Evolutionary conservation across 345 rosid genomes (phyloP).

Genomic region (Salix brachista): DNA sequence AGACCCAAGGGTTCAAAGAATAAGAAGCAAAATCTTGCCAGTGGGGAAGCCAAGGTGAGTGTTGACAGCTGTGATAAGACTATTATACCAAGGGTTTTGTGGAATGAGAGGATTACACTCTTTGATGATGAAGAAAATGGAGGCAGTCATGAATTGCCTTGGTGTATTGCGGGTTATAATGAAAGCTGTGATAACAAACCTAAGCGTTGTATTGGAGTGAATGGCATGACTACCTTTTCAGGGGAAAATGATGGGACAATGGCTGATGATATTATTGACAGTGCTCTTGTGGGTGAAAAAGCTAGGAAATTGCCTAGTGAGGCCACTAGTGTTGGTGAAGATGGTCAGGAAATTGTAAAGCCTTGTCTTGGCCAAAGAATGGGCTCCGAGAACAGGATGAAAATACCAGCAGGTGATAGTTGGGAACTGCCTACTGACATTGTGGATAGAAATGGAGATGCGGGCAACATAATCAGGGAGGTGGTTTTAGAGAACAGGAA

Average conservation of each 20-base stretch:
- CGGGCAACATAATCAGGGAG: not conserved
- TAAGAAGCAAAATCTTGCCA: slow-evolving; percentile 4
- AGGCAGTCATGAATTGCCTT: too few species aligned
- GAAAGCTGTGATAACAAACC: too few species aligned
- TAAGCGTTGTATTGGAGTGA: too few species aligned
- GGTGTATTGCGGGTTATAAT: too few species aligned
- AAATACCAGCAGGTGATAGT: not conserved
- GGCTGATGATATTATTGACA: not conserved
- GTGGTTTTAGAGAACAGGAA: not conserved
- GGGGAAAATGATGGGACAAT: not conserved
- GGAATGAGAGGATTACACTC: not conserved
- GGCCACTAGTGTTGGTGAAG: not conserved
- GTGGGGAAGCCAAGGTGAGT: slow-evolving; percentile 4
- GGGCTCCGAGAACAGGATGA: not conserved
- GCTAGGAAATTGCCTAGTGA: not conserved
- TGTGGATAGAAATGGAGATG: not conserved
- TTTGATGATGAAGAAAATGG: not conserved
- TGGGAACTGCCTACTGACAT: not conserved
- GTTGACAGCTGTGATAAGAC: not conserved
- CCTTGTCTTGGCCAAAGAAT: not conserved
- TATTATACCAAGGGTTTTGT: not conserved
- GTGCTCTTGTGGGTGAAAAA: not conserved
- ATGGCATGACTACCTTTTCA: too few species aligned
- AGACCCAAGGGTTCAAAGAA: slow-evolving; percentile 29
- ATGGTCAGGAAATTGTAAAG: not conserved